Percentiles rank a stretch among this genome's conserved stretches.
Conservation (phyloP, 257 asterid species). For the Penstemon barbatus region DNA sequence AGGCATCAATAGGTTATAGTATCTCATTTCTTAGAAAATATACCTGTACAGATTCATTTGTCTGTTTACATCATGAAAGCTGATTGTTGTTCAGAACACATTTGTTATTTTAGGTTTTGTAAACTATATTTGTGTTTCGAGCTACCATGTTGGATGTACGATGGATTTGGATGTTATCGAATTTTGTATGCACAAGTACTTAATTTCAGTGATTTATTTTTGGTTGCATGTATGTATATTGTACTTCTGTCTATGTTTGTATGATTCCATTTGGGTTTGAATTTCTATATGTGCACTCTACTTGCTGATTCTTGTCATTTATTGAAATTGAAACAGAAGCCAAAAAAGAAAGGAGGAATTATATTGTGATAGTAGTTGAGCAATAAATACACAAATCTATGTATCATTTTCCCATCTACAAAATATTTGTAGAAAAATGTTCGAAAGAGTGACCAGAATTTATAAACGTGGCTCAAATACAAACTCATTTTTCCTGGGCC, state of each 20-base stretch:
- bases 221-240: too few species aligned
- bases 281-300: neutral
- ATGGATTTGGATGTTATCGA: constrained; percentile 22
- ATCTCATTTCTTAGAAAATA: constrained; percentile 9
- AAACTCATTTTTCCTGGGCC: constrained; percentile 31
- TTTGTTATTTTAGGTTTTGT: constrained; percentile 19
- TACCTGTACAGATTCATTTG: constrained; percentile 41
- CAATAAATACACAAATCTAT: neutral
- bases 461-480: constrained; percentile 35
- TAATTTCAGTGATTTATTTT: constrained; percentile 1
- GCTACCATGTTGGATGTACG: constrained; percentile 28
- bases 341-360: neutral
- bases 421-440: neutral
- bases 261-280: too few species aligned
- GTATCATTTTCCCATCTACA: neutral
- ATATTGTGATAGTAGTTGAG: neutral
- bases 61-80: constrained; percentile 5
- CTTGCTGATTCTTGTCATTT: neutral
- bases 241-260: too few species aligned
- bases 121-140: constrained; percentile 24
- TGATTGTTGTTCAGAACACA: constrained; percentile 21
- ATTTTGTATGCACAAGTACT: constrained; percentile 20
- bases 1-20: constrained; percentile 18
- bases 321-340: neutral
- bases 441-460: constrained; percentile 23